Evolutionary conservation across 2,329 filamentous ascomycete species (phyloP), one percentile per base, ranked within the genome.

Genomic region (Aureobasidium pullulans): DNA sequence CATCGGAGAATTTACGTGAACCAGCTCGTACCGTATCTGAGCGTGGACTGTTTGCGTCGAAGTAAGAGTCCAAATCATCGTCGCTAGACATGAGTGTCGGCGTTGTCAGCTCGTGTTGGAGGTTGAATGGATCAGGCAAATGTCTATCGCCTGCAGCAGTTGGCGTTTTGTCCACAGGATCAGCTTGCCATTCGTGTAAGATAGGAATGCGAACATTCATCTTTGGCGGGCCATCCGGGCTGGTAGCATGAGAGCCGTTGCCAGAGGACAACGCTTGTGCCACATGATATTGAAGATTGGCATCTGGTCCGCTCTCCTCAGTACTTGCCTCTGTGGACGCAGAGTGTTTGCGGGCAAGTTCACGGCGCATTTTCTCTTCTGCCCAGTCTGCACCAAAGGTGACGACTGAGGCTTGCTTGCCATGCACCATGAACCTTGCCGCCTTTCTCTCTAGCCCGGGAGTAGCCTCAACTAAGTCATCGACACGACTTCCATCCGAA

Each of bases 351-450:
- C 44, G 59, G 9, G 46, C 44, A 16, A 61, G 63, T 62, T 71
- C 70, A 50, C 69, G 64, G 13, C 69, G 65, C 32, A 72, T 71
- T 31, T 67, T 67, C 46, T 71, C 71, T 16, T 82, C 87, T 67
- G 93, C 87, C 77, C 96, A 86, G 66, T 96, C 93, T n/a, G 86
- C 85, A 8, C 92, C 91, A 70, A 99, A 95, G n/a, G 90, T 95
- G 65, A 99, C 90, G 59, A 99, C 89, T 1, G 91, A 96, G 2
- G 94, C 94, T 73, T 99, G 97, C 77, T 97, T 99, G 62, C 94
- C 93, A 69, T 99, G 94, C 4, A 99, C 86, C 4, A 94, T 96
- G 72, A 99, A 99, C 67, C 90, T 96, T 5, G 90, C 90, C 11
- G 89, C 84, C 11, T 88, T 87, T 49, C 94, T 85, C 6, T 88